Evolutionary conservation across 371 early-diverging fungal genomes (phyloP).

Genomic region (Batrachochytrium dendrobatidis): DNA sequence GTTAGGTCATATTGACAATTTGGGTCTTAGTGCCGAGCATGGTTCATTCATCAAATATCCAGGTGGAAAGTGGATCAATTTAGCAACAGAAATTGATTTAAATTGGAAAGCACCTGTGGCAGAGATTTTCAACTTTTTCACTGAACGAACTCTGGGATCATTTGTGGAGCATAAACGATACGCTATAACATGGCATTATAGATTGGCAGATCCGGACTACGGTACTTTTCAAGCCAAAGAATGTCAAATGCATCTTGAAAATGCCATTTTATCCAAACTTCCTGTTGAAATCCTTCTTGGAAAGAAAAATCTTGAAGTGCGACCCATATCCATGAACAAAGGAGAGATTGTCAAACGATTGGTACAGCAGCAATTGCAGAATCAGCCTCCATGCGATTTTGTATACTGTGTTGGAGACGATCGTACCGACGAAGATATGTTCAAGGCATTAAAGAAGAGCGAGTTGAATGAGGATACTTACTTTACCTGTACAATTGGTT

Average conservation of each 20-base stretch:
- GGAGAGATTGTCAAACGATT: slow-evolving; percentile 92
- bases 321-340: slow-evolving; percentile 45
- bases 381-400: slow-evolving; percentile 67
- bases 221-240: slow-evolving; percentile 75
- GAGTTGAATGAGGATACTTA: slow-evolving; percentile 28
- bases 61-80: slow-evolving; percentile 62
- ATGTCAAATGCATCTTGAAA: slow-evolving; percentile 84
- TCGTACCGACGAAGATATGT: slow-evolving; percentile 96
- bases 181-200: slow-evolving; percentile 87
- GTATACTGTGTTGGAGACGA: slow-evolving; percentile 95
- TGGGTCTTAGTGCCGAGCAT: slow-evolving; percentile 84
- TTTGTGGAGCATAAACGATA: slow-evolving; percentile 81
- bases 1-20: slow-evolving; percentile 63
- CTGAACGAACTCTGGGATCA: slow-evolving; percentile 81
- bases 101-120: slow-evolving; percentile 78
- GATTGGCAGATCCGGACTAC: slow-evolving; percentile 78
- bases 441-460: slow-evolving; percentile 21
- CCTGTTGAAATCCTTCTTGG: slow-evolving; percentile 92
- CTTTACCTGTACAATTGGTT: slow-evolving; percentile 65
- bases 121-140: slow-evolving; percentile 82
- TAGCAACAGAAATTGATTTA: slow-evolving; percentile 73
- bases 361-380: slow-evolving; percentile 24
- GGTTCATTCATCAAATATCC: slow-evolving; percentile 74
- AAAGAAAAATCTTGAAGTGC: slow-evolving; percentile 92
- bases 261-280: slow-evolving; percentile 76